phyloP scores from a whole-genome alignment of 257 asterid species.

The Coffea eugenioides region DNA sequence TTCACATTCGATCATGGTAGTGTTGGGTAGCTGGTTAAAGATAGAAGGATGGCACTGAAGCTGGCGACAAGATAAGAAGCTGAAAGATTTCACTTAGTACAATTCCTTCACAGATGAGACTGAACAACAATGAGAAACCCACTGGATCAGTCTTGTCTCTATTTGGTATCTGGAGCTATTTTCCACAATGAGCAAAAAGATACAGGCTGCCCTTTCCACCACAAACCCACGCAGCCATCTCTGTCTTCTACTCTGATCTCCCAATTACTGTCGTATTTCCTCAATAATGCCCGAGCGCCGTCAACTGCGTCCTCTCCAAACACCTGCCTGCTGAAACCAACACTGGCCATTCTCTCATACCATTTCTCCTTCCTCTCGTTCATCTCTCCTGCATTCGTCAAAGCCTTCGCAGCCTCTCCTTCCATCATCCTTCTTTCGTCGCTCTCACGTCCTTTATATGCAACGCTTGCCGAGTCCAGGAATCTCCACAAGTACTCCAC shows the following conservation, averaged over 20 bases:
- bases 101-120: background rate
- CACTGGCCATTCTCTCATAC: constrained; percentile 66
- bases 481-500: constrained; percentile 72
- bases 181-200: constrained; percentile 80
- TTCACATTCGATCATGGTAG: background rate
- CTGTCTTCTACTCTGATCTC: constrained; percentile 63
- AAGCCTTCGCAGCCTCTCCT: constrained; percentile 76
- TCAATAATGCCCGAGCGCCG: constrained; percentile 72
- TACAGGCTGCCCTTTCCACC: constrained; percentile 83
- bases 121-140: background rate
- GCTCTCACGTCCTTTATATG: constrained; percentile 74
- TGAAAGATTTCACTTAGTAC: background rate
- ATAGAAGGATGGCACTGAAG: constrained; percentile 1
- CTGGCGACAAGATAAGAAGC: background rate
- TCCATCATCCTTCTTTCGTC: constrained; percentile 89
- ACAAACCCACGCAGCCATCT: constrained; percentile 56
- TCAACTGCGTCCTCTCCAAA: constrained; percentile 69
- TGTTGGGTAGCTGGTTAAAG: background rate
- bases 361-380: constrained; percentile 73
- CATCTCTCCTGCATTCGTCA: constrained; percentile 57
- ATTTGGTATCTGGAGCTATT: constrained; percentile 31
- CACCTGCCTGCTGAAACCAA: constrained; percentile 50
- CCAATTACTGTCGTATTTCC: constrained; percentile 80
- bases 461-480: constrained; percentile 67
- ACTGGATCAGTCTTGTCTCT: background rate